Conservation (phyloP, 2,329 filamentous ascomycete species). For the Fusarium sambucinum region DNA sequence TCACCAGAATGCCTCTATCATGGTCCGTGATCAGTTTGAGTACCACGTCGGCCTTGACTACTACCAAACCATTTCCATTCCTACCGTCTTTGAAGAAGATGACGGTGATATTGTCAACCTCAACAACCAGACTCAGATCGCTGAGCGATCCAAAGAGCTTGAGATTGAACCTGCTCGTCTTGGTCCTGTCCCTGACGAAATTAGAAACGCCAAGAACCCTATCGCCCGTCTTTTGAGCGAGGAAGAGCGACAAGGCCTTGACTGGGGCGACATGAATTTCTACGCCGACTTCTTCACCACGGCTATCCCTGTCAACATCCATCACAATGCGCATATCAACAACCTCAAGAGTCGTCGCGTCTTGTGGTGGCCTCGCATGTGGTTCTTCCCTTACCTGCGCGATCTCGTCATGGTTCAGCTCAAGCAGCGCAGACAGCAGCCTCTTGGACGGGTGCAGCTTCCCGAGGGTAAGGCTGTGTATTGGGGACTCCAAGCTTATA, state of each 20-base stretch:
- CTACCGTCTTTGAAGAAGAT: slow-evolving; percentile 40
- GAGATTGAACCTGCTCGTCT: slow-evolving; percentile 37
- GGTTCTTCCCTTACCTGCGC: slow-evolving; percentile 41
- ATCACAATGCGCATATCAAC: slow-evolving; percentile 42
- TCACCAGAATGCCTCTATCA: slow-evolving; percentile 3
- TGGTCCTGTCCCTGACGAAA: slow-evolving; percentile 29
- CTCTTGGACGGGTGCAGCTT: slow-evolving; percentile 13
- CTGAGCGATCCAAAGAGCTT: slow-evolving; percentile 24
- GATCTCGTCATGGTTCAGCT: slow-evolving; percentile 27
- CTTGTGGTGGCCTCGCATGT: slow-evolving; percentile 42
- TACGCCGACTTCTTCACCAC: slow-evolving; percentile 43
- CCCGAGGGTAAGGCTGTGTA: slow-evolving; percentile 22
- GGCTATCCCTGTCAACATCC: slow-evolving; percentile 39
- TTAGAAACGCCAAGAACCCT: slow-evolving; percentile 26
- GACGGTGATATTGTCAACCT: slow-evolving; percentile 39
- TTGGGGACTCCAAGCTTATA: slow-evolving; percentile 32
- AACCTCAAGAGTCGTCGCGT: slow-evolving; percentile 30
- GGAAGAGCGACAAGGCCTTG: neutral
- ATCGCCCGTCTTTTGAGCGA: neutral
- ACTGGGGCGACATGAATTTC: slow-evolving; percentile 43
- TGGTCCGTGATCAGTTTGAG: slow-evolving; percentile 40
- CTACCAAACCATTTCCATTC: slow-evolving; percentile 38
- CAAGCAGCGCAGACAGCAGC: slow-evolving; percentile 13
- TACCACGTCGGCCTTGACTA: slow-evolving; percentile 44
- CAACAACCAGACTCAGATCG: slow-evolving; percentile 29